Percentiles rank a stretch among this genome's conserved stretches.
These are phyloP conservation scores for Apiospora rasikravindrae DNA, from an alignment of 2,329 filamentous ascomycete species.

Conservation along the genomic window DNA sequence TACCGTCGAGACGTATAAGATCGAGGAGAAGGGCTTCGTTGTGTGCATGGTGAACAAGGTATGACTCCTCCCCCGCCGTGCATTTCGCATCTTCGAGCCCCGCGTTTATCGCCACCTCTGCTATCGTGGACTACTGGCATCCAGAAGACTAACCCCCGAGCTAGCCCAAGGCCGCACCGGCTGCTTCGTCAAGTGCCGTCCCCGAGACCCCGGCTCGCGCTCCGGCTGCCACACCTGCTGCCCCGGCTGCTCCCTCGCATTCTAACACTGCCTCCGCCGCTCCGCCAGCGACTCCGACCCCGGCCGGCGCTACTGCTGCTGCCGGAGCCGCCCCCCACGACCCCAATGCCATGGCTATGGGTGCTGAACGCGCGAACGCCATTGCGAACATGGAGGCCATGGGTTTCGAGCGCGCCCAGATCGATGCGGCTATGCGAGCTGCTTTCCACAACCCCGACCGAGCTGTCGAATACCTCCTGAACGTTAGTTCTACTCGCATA, in stretches of 20 bases:
- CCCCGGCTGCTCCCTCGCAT: conserved; percentile 56
- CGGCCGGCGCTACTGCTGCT: conserved; percentile 51
- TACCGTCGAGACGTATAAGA: conserved; percentile 95
- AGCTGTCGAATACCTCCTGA: conserved; percentile 94
- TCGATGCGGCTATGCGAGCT: conserved; percentile 92
- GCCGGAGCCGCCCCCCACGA: conserved; percentile 57
- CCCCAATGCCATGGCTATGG: conserved; percentile 79
- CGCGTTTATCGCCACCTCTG: background rate
- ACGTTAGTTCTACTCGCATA: conserved; percentile 55
- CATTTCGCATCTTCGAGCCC: conserved; percentile 1
- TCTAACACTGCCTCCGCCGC: conserved; percentile 51
- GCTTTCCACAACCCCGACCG: conserved; percentile 97
- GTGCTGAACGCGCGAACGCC: conserved; percentile 78
- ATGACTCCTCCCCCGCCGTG: conserved; percentile 32
- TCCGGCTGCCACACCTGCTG: conserved; percentile 55
- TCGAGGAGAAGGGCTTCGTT: conserved; percentile 99
- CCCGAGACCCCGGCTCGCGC: conserved; percentile 67
- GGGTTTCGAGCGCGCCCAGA: conserved; percentile 89
- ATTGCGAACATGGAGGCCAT: conserved; percentile 96
- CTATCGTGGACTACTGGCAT: background rate
- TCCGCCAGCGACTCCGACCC: conserved; percentile 58
- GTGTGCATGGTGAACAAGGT: conserved; percentile 99
- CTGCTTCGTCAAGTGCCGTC: conserved; percentile 61
- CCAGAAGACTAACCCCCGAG: conserved; percentile 22
- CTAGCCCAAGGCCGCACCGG: conserved; percentile 72